These are phyloP conservation scores for Colletotrichum phormii DNA, from an alignment of 2,329 filamentous ascomycete species.

Conservation along the genomic window DNA sequence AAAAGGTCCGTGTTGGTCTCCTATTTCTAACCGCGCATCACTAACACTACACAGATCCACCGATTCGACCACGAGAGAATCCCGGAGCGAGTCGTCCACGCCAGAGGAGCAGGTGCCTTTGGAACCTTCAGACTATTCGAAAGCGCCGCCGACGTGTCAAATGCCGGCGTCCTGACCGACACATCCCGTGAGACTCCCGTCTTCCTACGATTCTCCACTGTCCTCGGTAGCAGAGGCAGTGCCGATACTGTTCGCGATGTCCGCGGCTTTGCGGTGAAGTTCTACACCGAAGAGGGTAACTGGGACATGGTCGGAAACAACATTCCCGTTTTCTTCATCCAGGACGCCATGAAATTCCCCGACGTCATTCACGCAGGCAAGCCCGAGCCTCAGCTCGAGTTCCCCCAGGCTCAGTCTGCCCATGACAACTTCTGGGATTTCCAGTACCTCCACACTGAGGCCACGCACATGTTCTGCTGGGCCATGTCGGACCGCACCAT, in stretches of 20 bases:
- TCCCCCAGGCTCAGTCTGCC: constrained; percentile 77
- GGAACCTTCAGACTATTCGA: constrained; percentile 60
- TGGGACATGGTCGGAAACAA: constrained; percentile 82
- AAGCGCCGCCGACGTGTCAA: constrained; percentile 72
- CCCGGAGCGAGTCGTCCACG: constrained; percentile 71
- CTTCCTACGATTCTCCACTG: constrained; percentile 83
- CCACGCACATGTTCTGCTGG: constrained; percentile 86
- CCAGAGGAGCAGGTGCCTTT: constrained; percentile 68
- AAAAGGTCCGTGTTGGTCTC: constrained; percentile 66
- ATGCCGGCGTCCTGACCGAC: constrained; percentile 74
- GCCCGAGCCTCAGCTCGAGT: constrained; percentile 76
- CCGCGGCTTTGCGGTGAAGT: constrained; percentile 81
- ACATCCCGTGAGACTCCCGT: constrained; percentile 75
- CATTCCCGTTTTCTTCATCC: constrained; percentile 78
- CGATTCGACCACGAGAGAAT: constrained; percentile 78
- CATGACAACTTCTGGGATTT: constrained; percentile 87
- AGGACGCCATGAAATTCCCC: constrained; percentile 80
- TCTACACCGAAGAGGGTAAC: constrained; percentile 83
- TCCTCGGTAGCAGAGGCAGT: constrained; percentile 78
- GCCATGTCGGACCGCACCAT: constrained; percentile 80
- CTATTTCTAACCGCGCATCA: neutral
- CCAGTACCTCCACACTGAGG: constrained; percentile 73
- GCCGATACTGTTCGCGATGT: constrained; percentile 87
- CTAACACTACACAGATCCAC: constrained; percentile 64
- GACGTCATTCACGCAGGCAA: constrained; percentile 73